Evolutionary conservation across 2,329 filamentous ascomycete genomes (phyloP).

Genomic region (Xylariaceae sp.): DNA sequence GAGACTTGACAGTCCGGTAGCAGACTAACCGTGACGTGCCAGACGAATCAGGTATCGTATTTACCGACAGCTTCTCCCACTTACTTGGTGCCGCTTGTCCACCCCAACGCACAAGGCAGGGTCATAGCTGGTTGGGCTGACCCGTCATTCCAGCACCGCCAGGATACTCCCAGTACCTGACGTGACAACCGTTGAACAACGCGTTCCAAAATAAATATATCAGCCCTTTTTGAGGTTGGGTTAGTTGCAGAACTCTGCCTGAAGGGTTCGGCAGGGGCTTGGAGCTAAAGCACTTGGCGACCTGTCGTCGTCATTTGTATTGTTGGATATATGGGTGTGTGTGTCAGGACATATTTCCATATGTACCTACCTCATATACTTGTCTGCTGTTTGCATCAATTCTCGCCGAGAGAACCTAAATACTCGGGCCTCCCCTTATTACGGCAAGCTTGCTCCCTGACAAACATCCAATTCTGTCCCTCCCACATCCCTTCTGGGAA

Average conservation of each 20-base stretch:
- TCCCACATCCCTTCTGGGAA: slow-evolving; percentile 17
- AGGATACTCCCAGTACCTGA: slow-evolving; percentile 39
- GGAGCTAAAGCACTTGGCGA: slow-evolving; percentile 25
- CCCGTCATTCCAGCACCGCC: slow-evolving; percentile 35
- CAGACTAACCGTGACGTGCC: slow-evolving; percentile 14
- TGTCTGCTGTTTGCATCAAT: slow-evolving; percentile 25
- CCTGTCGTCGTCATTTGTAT: slow-evolving; percentile 27
- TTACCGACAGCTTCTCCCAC: slow-evolving; percentile 13
- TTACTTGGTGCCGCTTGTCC: slow-evolving; percentile 38
- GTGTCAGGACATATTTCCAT: too few species aligned
- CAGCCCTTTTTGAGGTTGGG: slow-evolving; percentile 21
- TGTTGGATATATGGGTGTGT: background rate
- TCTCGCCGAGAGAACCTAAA: slow-evolving; percentile 19
- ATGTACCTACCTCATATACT: too few species aligned
- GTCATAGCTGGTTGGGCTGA: slow-evolving; percentile 39
- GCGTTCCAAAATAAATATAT: slow-evolving; percentile 25
- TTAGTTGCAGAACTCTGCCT: slow-evolving; percentile 13
- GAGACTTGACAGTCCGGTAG: slow-evolving; percentile 13
- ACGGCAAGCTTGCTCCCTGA: slow-evolving; percentile 18
- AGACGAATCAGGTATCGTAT: slow-evolving; percentile 16
- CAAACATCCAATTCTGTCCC: slow-evolving; percentile 15
- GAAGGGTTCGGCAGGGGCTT: slow-evolving; percentile 15
- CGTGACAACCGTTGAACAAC: slow-evolving; percentile 30
- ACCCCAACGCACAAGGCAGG: slow-evolving; percentile 35
- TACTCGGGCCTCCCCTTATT: slow-evolving; percentile 20